phyloP scores from a whole-genome alignment of 176 grass and related monocot genomes.

The Oryza rufipogon region DNA sequence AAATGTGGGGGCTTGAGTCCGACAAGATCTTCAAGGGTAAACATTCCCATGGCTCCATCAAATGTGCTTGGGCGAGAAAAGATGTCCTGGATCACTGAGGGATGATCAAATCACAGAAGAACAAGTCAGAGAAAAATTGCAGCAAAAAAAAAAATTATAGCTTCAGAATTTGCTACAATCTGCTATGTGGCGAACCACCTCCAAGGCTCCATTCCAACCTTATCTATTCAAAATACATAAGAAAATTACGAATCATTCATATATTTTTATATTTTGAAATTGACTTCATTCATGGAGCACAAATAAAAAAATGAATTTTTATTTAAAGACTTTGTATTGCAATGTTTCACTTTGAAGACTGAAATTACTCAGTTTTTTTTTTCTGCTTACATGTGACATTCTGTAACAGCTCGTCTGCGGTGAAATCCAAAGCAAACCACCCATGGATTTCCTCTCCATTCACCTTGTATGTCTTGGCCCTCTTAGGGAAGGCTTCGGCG shows the following conservation, averaged over 20 bases:
- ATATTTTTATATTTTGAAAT: conserved; percentile 11
- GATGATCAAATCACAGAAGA: conserved; percentile 34
- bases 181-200: conserved; percentile 13
- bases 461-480: conserved; percentile 57
- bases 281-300: conserved; percentile 2
- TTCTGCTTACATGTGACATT: conserved; percentile 80
- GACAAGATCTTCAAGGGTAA: conserved; percentile 64
- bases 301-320: not conserved
- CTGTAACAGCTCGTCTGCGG: conserved; percentile 57
- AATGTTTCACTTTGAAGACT: conserved; percentile 21
- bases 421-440: conserved; percentile 90
- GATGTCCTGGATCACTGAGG: conserved; percentile 75
- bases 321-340: not conserved
- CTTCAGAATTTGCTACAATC: conserved; percentile 22
- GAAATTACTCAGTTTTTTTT: conserved; percentile 26
- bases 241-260: conserved; percentile 16
- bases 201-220: conserved; percentile 4
- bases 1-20: conserved; percentile 55
- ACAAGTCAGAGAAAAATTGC: conserved; percentile 22
- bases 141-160: not conserved
- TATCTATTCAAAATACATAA: conserved; percentile 9
- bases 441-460: conserved; percentile 52
- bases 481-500: conserved; percentile 52
- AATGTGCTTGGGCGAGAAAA: conserved; percentile 95
- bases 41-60: conserved; percentile 60